phyloP scores from a whole-genome alignment of 352 stramenopile genomes.

The Phytophthora macrochlamydospora region DNA sequence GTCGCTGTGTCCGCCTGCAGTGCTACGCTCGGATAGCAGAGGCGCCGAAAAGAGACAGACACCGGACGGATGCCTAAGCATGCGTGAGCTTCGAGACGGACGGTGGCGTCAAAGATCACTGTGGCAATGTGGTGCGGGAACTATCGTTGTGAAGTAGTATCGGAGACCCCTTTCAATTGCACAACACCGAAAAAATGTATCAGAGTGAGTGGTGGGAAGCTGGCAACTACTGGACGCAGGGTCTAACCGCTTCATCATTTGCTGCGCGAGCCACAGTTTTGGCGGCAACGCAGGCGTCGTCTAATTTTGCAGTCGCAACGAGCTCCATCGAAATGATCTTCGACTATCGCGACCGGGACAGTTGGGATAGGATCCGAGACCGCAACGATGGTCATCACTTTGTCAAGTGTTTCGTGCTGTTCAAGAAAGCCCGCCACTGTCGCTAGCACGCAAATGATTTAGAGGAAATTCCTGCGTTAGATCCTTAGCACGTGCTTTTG shows the following conservation, averaged over 20 bases:
- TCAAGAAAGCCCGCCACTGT: background rate
- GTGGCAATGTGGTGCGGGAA: background rate
- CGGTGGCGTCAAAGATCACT: background rate
- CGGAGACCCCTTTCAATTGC: background rate
- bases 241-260: background rate
- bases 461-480: too few species aligned
- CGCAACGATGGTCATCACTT: background rate
- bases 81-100: background rate
- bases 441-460: background rate
- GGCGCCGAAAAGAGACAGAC: background rate
- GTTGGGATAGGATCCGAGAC: background rate
- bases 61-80: background rate
- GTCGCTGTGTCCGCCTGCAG: background rate
- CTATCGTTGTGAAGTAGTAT: background rate
- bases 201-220: background rate
- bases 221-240: background rate
- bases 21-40: slow-evolving; percentile 1
- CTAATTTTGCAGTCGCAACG: background rate
- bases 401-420: background rate
- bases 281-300: background rate
- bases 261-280: background rate
- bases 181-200: background rate
- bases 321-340: background rate
- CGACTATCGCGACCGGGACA: background rate
- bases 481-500: background rate